Evolutionary conservation across 179 eudicot genomes (phyloP).

Genomic region (Amaranthus tricolor): DNA sequence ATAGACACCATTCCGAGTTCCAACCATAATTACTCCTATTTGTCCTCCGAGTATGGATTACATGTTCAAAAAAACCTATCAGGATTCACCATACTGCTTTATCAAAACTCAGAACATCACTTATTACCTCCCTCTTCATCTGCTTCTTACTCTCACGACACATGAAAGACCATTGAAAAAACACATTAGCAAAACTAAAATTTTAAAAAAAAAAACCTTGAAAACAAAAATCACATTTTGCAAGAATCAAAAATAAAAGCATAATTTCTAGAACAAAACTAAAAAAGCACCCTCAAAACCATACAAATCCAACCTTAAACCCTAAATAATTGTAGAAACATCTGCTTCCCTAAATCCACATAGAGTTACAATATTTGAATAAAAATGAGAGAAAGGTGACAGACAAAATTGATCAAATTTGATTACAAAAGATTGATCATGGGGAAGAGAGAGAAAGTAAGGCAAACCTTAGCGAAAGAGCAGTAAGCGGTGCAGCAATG

Average conservation of each 20-base stretch:
- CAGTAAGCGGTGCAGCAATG: neutral
- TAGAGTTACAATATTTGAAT: neutral
- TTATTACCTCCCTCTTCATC: neutral
- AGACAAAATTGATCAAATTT: neutral
- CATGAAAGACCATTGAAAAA: neutral
- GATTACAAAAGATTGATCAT: neutral
- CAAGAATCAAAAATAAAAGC: neutral
- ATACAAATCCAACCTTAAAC: neutral
- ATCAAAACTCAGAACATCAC: neutral
- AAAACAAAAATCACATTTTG: neutral
- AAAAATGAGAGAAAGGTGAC: neutral
- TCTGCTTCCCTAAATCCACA: neutral
- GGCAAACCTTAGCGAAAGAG: neutral
- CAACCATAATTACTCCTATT: neutral
- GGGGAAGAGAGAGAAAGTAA: neutral
- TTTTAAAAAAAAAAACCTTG: neutral
- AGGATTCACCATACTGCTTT: neutral
- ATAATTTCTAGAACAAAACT: neutral
- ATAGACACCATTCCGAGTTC: neutral
- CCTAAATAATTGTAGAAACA: neutral
- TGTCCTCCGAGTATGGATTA: neutral
- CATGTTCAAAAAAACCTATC: neutral
- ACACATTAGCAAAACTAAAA: neutral
- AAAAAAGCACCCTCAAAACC: neutral
- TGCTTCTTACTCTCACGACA: neutral